phyloP scores from a whole-genome alignment of 116 monocot genomes.

The Zostera marina region DNA sequence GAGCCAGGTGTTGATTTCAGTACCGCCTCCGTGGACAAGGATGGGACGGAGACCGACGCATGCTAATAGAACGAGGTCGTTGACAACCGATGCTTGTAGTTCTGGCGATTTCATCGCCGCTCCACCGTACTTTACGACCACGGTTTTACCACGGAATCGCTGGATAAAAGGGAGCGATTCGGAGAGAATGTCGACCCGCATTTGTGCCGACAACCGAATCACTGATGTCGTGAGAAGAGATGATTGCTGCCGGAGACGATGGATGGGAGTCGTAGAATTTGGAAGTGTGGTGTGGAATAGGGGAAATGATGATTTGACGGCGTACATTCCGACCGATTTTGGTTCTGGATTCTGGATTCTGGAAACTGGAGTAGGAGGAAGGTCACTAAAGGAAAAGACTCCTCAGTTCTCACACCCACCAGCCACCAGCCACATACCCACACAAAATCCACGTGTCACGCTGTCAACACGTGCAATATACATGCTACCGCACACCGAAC shows the following conservation, averaged over 20 bases:
- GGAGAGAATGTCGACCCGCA: constrained; percentile 75
- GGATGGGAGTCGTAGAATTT: constrained; percentile 9
- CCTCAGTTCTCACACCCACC: constrained; percentile 1
- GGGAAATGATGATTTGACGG: constrained; percentile 7
- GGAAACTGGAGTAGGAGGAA: not conserved
- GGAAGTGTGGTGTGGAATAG: constrained; percentile 2
- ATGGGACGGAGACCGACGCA: constrained; percentile 78
- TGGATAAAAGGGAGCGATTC: constrained; percentile 91
- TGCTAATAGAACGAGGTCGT: constrained; percentile 75
- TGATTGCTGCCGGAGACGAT: not conserved
- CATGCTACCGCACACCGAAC: too few relatives aligned
- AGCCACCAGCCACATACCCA: too few relatives aligned
- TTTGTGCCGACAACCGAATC: constrained; percentile 18
- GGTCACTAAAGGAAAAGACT: not conserved
- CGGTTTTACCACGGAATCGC: constrained; percentile 72
- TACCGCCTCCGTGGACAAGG: constrained; percentile 79
- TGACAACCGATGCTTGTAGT: constrained; percentile 51
- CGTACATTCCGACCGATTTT: constrained; percentile 10
- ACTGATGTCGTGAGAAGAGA: not conserved
- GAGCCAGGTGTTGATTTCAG: constrained; percentile 79
- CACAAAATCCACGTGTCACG: too few relatives aligned
- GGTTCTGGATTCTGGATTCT: not conserved
- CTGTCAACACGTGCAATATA: too few relatives aligned
- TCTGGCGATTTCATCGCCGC: constrained; percentile 71
- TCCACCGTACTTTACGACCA: constrained; percentile 95